Conservation (phyloP, 495 filamentous ascomycete species). For the Paragyromitra xinjiangensis region DNA sequence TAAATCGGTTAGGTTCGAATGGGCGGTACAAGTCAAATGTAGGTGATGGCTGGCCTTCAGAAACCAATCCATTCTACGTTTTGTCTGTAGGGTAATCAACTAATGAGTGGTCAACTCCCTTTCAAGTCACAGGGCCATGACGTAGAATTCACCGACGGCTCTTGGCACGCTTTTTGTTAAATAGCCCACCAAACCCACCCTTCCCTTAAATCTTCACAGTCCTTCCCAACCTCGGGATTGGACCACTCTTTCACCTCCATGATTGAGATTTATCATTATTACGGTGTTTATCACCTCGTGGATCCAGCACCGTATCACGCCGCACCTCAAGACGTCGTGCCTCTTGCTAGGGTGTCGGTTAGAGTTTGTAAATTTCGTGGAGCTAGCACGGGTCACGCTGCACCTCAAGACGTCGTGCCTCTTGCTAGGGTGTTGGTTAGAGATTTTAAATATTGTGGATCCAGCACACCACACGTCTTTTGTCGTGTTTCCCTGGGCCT, state of each 20-base stretch:
- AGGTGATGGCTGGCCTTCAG: not conserved
- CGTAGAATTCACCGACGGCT: not conserved
- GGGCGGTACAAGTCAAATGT: not conserved
- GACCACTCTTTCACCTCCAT: not conserved
- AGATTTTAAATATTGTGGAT: not conserved
- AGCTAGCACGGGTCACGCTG: not conserved
- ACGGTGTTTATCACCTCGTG: not conserved
- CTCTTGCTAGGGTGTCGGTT: conserved; percentile 17
- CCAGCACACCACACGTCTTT: conserved; percentile 11
- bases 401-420: not conserved
- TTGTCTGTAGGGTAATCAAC: too few species aligned
- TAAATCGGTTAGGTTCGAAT: too few species aligned
- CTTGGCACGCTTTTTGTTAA: not conserved
- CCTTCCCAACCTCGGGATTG: not conserved
- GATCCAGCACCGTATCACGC: conserved; percentile 4
- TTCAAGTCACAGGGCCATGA: not conserved
- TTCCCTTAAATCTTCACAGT: not conserved
- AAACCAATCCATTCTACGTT: too few species aligned
- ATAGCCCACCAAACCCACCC: not conserved
- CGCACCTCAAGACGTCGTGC: conserved; percentile 19
- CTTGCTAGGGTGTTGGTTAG: not conserved
- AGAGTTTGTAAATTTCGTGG: not conserved
- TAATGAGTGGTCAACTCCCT: too few species aligned
- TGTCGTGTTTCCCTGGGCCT: conserved; percentile 8
- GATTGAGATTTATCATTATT: not conserved